Base-by-base conservation (phyloP, 2,329 filamentous ascomycete species). In the Colletotrichum eremochloae region DNA sequence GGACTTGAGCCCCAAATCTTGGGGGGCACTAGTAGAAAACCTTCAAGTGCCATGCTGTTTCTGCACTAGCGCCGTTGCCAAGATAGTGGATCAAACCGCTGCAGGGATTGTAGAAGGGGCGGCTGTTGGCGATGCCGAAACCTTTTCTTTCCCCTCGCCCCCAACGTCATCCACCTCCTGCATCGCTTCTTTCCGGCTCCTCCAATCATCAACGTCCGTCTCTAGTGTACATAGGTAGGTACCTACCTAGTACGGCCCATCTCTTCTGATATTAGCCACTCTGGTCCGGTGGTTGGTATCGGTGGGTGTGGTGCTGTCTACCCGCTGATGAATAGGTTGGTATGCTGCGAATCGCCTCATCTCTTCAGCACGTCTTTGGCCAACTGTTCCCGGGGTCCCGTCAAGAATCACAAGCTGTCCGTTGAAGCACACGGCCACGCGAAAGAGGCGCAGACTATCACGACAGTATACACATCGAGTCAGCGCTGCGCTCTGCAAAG, bases 1-100 rank as follows among this genome's bases (percentile, higher is more conserved):
- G 72, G 55, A 72, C 64, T 73, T 72, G 72, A 74, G 72, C 69
- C 69, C 72, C 72, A 60, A 72, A 62, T 57, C 70, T 67, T 72
- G 69, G 72, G 60, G 68, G 64, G 57, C 70, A 72, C 70, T 72
- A 68, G 69, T 66, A 58, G 58, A 68, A 68, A 63, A 63, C 65
- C 56, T 72, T 48, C 42, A 50, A 31, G 8, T 18, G 42, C 58
- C 58, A 69, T 60, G 1, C 69, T 60, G 5, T 1, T 57, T 38
- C 12, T 0, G 68, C 66, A 5, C 38, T 75, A 74, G 74, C 15
- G 29, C 33, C 33, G 15, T 55, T 65, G 63, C 65, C 69, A 46
- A 68, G 44, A 42, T n/a, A 29, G 72, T 68, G 63, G 68, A 73
- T 75, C 74, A 75, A 74, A 75, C 74, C 55, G 63, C 38, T 44